A percentile compares a stretch with the other conserved stretches of the same genome.
Evolutionary conservation across 192 early-diverging fungal genomes (phyloP).

Genomic region (Jimgerdemannia flammicorona): DNA sequence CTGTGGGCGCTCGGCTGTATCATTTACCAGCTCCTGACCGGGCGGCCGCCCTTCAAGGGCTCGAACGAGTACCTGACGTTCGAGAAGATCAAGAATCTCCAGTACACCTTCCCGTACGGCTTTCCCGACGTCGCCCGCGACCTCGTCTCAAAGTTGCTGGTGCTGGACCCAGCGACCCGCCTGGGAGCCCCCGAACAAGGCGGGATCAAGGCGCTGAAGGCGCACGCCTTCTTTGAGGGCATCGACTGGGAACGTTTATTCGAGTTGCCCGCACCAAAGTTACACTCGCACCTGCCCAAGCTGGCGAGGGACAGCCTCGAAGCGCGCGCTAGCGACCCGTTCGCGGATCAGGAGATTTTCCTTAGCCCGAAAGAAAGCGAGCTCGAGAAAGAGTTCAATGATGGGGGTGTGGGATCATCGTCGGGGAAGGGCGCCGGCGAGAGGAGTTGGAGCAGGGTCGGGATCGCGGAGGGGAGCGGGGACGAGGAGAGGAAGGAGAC

Average conservation of each 20-base stretch:
- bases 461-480: too few species aligned
- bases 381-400: slow-evolving; percentile 11
- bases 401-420: not conserved
- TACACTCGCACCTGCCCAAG: slow-evolving; percentile 34
- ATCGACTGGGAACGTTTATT: slow-evolving; percentile 68
- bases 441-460: not conserved
- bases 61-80: slow-evolving; percentile 96
- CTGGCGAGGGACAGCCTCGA: not conserved
- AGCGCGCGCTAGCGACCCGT: not conserved
- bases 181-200: slow-evolving; percentile 53
- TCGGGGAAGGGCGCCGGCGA: not conserved
- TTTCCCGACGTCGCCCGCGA: slow-evolving; percentile 68
- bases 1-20: slow-evolving; percentile 89
- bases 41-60: slow-evolving; percentile 92
- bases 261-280: slow-evolving; percentile 42
- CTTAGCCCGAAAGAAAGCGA: not conserved
- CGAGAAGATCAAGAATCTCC: slow-evolving; percentile 87
- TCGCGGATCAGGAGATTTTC: not conserved
- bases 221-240: slow-evolving; percentile 80
- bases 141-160: slow-evolving; percentile 76
- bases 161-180: slow-evolving; percentile 56
- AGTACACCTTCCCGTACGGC: slow-evolving; percentile 78
- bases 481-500: too few species aligned
- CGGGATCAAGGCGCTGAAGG: slow-evolving; percentile 59
- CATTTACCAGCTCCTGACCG: slow-evolving; percentile 86